Evolutionary conservation across 179 eudicot genomes (phyloP), one percentile per base, ranked within the genome.

Genomic region (Patellifolia procumbens): DNA sequence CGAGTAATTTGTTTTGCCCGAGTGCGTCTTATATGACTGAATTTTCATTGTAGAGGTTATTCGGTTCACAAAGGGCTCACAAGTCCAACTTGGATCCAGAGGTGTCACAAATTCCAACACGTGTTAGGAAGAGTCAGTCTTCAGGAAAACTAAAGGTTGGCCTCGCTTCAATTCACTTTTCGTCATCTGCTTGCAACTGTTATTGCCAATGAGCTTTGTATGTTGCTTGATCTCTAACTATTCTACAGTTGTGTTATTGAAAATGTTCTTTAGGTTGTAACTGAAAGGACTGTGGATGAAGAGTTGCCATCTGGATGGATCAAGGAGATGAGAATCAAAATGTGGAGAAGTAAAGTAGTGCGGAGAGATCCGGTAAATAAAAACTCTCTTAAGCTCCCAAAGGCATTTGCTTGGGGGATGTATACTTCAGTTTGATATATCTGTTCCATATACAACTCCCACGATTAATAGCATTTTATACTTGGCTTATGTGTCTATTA

Each of bases 261-360:
- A 6, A 58, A 31, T 72, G 67, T 73, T 69, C 53, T 73, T 48
- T 77, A 92, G 97, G 87, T 81, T 79, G 82, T 84, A 52, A 34
- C 87, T 74, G 85, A 75, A 82, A 91, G 24, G 42, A 74, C 74
- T 12, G 34, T 74, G 68, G 88, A 81, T 62, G 86, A 93, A 70
- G 90, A 80, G 45, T 78, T 93, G 72, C 98, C 98, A 7, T 70
- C 90, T 60, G 98, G 97, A 48, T 93, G 98, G 98, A 83, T 87
- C 32, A 91, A 89, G 85, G 98, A 93, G 74, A 83, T 77, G 76
- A 88, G 81, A 74, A 83, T 79, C 65, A 82, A 80, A 69, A 65
- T 70, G 83, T 52, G 2, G 42, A 81, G 78, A 24, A 62, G 59
- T 62, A 55, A 74, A 76, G 68, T 39, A 60, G 74, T 61, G 46